These are phyloP conservation scores for Fomitopsis palustris DNA, from an alignment of 1,284 basidiomycete genomes.

Conservation along the genomic window DNA sequence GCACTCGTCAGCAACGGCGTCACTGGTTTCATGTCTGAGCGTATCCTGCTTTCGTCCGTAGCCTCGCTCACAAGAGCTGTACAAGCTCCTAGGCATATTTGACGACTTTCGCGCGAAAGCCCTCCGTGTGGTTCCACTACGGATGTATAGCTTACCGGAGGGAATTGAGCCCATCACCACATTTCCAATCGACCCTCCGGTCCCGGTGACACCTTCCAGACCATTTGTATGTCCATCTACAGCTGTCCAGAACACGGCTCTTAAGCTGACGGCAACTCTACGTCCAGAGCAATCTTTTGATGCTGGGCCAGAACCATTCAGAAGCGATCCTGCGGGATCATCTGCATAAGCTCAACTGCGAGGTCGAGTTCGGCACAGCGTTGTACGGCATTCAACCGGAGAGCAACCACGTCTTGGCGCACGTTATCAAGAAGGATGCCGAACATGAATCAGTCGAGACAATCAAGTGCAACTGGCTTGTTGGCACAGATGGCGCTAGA, in stretches of 20 bases:
- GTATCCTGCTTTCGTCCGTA: conserved; percentile 4
- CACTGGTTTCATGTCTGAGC: too few species aligned
- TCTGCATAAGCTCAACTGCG: conserved; percentile 20
- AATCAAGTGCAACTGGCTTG: conserved; percentile 22
- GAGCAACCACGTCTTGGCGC: conserved; percentile 18
- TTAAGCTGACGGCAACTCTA: not conserved
- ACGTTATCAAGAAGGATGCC: conserved; percentile 9
- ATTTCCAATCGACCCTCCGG: conserved; percentile 8
- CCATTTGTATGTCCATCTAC: conserved; percentile 23
- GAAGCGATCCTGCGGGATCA: conserved; percentile 30
- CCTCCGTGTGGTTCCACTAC: not conserved
- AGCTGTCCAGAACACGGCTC: not conserved
- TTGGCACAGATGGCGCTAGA: conserved; percentile 37
- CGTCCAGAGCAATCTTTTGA: conserved; percentile 2
- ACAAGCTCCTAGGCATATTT: conserved; percentile 17
- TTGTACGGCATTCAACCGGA: conserved; percentile 25
- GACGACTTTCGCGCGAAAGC: conserved; percentile 7
- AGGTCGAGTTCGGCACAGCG: conserved; percentile 29
- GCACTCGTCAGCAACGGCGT: not conserved
- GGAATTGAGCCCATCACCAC: conserved; percentile 11
- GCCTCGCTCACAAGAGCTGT: conserved; percentile 19
- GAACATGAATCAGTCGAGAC: conserved; percentile 8
- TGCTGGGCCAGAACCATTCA: conserved; percentile 26
- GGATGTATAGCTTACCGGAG: conserved; percentile 16
- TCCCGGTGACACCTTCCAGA: conserved; percentile 13